Evolutionary conservation across 179 eudicot species (phyloP), one percentile per base, ranked within the genome.

Genomic region (Gypsophila paniculata): DNA sequence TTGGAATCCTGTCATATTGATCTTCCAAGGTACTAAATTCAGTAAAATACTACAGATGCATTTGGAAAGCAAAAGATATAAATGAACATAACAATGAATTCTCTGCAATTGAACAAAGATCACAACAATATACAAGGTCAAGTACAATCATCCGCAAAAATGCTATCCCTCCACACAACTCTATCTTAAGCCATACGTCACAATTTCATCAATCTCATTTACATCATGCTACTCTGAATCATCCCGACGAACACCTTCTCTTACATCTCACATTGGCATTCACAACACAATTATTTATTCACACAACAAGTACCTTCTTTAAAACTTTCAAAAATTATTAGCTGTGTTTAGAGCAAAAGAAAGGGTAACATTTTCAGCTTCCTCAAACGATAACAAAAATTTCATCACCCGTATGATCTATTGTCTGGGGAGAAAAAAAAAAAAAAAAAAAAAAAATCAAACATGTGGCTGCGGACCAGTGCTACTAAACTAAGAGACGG

Each of bases 1-100:
- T 72, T 19, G 99, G 99, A 60, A 94, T 94, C 80, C 78, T 79
- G 75, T 81, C 89, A 86, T 94, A 94, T 65, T 81, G 79, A 80
- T 86, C 99, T 94, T 85, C 46, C 46, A 74, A 73, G 42, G 66
- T 51, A 79, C 9, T 19, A 52, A 48, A 65, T 17, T 79, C 71
- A 78, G 82, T 54, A 48, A 11, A 70, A 21, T 32, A 54, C 32
- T 44, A 69, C 19, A 68, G 42, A n/a, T 55, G 42, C 65, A 52
- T 15, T 26, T 23, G 42, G 72, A 10, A 68, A 44, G 70, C 63
- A 64, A 22, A 36, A 10, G 5, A 70, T 55, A 11, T 34, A 34
- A 66, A 58, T 48, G 19, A 70, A 26, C 60, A 34, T 48, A 71
- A 46, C 60, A 46, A 36, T n/a, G 32, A 14, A 63, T 38, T 63